phyloP scores from a whole-genome alignment of 495 filamentous ascomycete species.

The Letharia columbiana region DNA sequence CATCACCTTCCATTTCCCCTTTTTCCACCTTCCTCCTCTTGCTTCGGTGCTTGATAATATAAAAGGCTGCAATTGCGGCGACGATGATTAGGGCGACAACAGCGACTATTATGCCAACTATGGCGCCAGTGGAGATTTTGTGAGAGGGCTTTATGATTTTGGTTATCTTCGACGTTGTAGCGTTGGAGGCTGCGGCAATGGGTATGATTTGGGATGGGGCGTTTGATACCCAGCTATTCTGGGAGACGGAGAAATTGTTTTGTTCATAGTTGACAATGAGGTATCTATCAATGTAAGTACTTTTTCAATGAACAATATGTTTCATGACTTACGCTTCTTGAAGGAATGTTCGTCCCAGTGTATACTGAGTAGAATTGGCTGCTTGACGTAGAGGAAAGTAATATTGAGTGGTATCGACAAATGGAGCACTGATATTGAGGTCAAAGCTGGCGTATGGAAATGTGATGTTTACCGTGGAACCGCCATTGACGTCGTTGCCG shows the following conservation, averaged over 20 bases:
- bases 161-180: conserved; percentile 10
- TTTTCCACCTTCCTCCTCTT: conserved; percentile 9
- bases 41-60: conserved; percentile 6
- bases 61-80: conserved; percentile 11
- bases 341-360: conserved; percentile 47
- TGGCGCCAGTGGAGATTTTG: conserved; percentile 19
- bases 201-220: conserved; percentile 18
- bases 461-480: conserved; percentile 39
- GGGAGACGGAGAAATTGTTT: conserved; percentile 24
- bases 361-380: conserved; percentile 43
- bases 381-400: conserved; percentile 50
- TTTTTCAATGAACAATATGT: neutral
- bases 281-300: conserved; percentile 20
- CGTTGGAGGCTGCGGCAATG: conserved; percentile 18
- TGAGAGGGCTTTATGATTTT: neutral
- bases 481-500: conserved; percentile 34
- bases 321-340: conserved; percentile 41
- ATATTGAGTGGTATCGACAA: conserved; percentile 29
- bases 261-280: conserved; percentile 28
- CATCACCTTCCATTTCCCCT: conserved; percentile 1
- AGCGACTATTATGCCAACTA: conserved; percentile 20
- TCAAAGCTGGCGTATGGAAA: conserved; percentile 50
- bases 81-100: conserved; percentile 8
- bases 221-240: conserved; percentile 17
- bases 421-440: conserved; percentile 36